Evolutionary conservation across 371 early-diverging fungal species (phyloP).

Genomic region (Parasitella parasitica): DNA sequence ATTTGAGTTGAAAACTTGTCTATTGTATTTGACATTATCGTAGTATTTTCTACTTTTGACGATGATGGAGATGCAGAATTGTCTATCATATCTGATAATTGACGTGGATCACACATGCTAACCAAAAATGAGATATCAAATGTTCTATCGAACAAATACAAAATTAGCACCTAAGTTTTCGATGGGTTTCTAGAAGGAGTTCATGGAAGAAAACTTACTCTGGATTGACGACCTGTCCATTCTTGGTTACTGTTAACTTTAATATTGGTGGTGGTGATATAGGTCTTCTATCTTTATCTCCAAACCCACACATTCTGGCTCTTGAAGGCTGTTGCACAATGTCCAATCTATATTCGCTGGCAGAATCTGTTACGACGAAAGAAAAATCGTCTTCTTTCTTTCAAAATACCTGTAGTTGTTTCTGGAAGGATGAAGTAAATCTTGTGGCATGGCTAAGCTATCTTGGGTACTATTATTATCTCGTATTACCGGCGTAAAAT

Average conservation of each 20-base stretch:
- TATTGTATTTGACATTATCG: not conserved
- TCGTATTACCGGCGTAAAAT: not conserved
- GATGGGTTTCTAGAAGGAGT: not conserved
- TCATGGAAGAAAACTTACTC: constrained; percentile 25
- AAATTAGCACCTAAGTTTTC: not conserved
- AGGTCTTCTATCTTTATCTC: constrained; percentile 69
- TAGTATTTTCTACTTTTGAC: too few species aligned
- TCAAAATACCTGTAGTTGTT: not conserved
- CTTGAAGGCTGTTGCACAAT: constrained; percentile 75
- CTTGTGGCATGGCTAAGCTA: not conserved
- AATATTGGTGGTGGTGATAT: constrained; percentile 62
- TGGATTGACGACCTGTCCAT: constrained; percentile 33
- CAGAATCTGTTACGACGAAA: not conserved
- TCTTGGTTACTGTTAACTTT: constrained; percentile 27
- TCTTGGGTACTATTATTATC: not conserved
- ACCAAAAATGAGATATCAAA: constrained; percentile 59
- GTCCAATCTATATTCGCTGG: constrained; percentile 16
- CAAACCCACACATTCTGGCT: constrained; percentile 86
- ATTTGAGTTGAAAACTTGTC: not conserved
- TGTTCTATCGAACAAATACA: constrained; percentile 31
- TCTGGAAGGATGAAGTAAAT: not conserved
- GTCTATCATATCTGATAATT: constrained; percentile 51
- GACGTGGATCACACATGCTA: constrained; percentile 62
- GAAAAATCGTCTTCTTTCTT: not conserved
- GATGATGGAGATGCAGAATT: constrained; percentile 12